A percentile compares a stretch with the other conserved stretches of the same genome.
Conservation (phyloP, 2,329 filamentous ascomycete species). For the Neocatenulostroma microsporum region DNA sequence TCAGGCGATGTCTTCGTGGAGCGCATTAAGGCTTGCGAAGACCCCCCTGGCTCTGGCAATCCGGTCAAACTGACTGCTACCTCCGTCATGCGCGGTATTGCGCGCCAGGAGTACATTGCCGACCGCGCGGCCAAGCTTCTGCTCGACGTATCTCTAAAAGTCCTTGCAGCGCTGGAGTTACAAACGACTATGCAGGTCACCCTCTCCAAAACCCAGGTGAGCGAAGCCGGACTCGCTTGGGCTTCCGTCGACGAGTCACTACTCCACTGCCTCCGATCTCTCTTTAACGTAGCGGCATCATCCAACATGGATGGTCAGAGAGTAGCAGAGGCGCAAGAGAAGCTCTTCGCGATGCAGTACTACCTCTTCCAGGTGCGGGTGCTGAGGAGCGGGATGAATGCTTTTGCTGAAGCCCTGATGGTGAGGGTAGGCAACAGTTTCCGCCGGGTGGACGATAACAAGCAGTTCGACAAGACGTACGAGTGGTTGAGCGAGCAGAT, state of each 20-base stretch:
- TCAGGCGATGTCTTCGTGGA: too few relatives aligned
- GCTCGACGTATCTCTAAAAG: slow-evolving; percentile 13
- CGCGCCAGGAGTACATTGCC: slow-evolving; percentile 8
- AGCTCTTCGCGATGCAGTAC: slow-evolving; percentile 5
- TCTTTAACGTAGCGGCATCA: slow-evolving; percentile 6
- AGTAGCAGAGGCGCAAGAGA: background rate
- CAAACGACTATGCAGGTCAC: slow-evolving; percentile 6
- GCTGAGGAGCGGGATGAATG: background rate
- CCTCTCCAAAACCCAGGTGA: background rate
- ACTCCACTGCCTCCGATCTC: slow-evolving; percentile 9
- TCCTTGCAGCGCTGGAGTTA: slow-evolving; percentile 15
- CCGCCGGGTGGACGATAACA: too few relatives aligned
- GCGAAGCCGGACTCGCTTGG: slow-evolving; percentile 5
- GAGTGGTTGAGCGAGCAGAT: too few relatives aligned
- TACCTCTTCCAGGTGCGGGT: slow-evolving; percentile 4
- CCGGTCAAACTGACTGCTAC: too few relatives aligned
- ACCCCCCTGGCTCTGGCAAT: too few relatives aligned
- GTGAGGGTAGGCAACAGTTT: too few relatives aligned
- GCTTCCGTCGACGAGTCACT: slow-evolving; percentile 14
- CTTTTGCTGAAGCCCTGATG: too few relatives aligned
- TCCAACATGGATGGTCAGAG: background rate
- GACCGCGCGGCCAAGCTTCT: slow-evolving; percentile 14
- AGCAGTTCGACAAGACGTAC: too few relatives aligned
- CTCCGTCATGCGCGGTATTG: background rate
- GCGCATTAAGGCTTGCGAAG: too few relatives aligned